These are phyloP conservation scores for Dillenia turbinata DNA, from an alignment of 164 flowering plant species.

Conservation along the genomic window DNA sequence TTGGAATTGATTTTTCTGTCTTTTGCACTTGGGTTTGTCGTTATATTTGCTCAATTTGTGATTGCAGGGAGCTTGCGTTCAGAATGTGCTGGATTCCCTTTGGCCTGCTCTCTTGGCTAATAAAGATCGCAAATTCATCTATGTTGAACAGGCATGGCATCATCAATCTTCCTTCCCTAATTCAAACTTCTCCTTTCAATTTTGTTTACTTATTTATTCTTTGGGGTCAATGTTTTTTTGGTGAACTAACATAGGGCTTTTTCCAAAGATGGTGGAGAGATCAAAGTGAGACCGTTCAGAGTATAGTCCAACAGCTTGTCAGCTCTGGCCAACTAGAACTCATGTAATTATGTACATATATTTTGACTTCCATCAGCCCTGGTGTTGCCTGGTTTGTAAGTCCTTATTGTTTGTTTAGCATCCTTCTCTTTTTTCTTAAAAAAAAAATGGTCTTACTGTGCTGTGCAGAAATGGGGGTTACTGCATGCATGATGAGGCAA, in stretches of 20 bases:
- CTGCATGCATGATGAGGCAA: slow-evolving; percentile 95
- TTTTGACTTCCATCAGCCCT: not conserved
- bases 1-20: not conserved
- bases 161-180: not conserved
- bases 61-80: slow-evolving; percentile 61
- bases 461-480: slow-evolving; percentile 75
- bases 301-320: slow-evolving; percentile 55
- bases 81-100: slow-evolving; percentile 82
- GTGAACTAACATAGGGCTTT: slow-evolving; percentile 56
- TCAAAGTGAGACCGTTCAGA: slow-evolving; percentile 52
- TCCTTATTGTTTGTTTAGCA: not conserved
- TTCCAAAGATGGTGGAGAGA: slow-evolving; percentile 95
- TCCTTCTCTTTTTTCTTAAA: not conserved
- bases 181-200: not conserved
- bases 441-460: not conserved
- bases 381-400: not conserved
- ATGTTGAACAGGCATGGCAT: slow-evolving; percentile 57
- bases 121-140: slow-evolving; percentile 74
- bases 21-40: not conserved
- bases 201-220: slow-evolving; percentile 1
- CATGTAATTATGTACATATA: slow-evolving; percentile 38
- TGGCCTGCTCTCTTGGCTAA: slow-evolving; percentile 71
- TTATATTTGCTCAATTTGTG: not conserved
- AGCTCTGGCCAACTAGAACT: slow-evolving; percentile 82
- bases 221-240: slow-evolving; percentile 2